phyloP scores from a whole-genome alignment of 2,329 filamentous ascomycete genomes.

The Colletotrichum sp. region DNA sequence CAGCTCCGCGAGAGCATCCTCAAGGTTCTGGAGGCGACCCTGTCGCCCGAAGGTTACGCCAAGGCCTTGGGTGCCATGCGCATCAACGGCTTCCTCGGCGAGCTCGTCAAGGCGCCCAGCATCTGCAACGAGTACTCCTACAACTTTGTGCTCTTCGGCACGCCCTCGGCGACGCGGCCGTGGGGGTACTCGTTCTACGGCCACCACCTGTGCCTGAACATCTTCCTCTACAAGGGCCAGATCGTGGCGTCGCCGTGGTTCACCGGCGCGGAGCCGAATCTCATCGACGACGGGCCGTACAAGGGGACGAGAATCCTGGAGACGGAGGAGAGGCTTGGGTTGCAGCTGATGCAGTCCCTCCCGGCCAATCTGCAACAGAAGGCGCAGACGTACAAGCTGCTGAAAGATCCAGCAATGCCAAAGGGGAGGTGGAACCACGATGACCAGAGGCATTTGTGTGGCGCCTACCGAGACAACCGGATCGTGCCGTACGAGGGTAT shows the following conservation, averaged over 20 bases:
- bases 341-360: constrained; percentile 74
- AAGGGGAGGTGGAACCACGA: constrained; percentile 78
- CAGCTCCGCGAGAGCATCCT: constrained; percentile 56
- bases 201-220: constrained; percentile 78
- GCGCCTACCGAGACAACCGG: constrained; percentile 80
- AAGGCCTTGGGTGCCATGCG: constrained; percentile 75
- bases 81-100: constrained; percentile 77
- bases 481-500: constrained; percentile 78
- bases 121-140: constrained; percentile 80
- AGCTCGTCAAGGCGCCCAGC: constrained; percentile 63
- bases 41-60: constrained; percentile 73
- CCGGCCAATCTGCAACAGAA: constrained; percentile 44
- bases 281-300: constrained; percentile 70
- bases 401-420: constrained; percentile 72
- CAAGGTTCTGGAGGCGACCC: constrained; percentile 58
- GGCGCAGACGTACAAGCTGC: constrained; percentile 62
- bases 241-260: constrained; percentile 78
- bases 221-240: constrained; percentile 67
- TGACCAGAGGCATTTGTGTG: constrained; percentile 79
- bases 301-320: constrained; percentile 70
- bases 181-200: constrained; percentile 82
- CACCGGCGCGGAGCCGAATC: constrained; percentile 80
- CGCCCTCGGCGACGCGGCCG: constrained; percentile 58
- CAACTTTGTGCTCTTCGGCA: constrained; percentile 76
- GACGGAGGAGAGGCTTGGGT: constrained; percentile 66